Percentiles rank a stretch among this genome's conserved stretches.
Evolutionary conservation across 129 eudicot species (phyloP).

Genomic region (Helianthus tuberosus): DNA sequence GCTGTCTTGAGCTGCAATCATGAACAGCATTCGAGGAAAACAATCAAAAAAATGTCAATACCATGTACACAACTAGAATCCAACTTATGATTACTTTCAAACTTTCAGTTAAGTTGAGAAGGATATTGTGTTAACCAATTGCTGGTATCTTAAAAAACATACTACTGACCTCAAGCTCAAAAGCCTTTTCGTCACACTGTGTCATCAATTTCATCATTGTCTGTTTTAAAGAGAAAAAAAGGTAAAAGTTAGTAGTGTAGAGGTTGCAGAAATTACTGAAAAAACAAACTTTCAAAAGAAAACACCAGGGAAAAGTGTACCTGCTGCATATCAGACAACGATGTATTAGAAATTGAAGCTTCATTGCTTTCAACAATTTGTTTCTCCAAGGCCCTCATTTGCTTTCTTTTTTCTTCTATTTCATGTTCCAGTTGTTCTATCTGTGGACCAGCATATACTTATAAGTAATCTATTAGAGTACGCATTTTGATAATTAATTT

Average conservation of each 20-base stretch:
- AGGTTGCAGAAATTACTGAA: conserved; percentile 1
- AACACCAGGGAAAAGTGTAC: conserved; percentile 32
- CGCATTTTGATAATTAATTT: not conserved
- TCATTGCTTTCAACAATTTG: conserved; percentile 78
- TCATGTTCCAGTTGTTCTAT: conserved; percentile 79
- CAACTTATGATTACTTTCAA: not conserved
- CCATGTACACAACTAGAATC: conserved; percentile 12
- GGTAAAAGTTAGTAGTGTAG: conserved; percentile 9
- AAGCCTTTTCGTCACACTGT: conserved; percentile 81
- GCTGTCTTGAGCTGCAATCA: conserved; percentile 77
- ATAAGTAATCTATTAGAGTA: conserved; percentile 16
- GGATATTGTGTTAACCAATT: not conserved
- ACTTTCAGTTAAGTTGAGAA: not conserved
- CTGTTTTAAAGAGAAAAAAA: conserved; percentile 45
- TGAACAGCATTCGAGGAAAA: conserved; percentile 3
- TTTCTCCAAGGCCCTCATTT: conserved; percentile 85
- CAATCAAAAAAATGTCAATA: conserved; percentile 6
- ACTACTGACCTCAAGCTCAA: conserved; percentile 91
- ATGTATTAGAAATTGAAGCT: conserved; percentile 87
- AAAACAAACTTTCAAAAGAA: not conserved
- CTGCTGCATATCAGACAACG: conserved; percentile 94
- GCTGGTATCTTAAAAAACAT: not conserved
- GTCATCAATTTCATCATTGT: conserved; percentile 82
- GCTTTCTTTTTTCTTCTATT: conserved; percentile 84
- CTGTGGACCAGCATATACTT: conserved; percentile 44